phyloP scores from a whole-genome alignment of 345 rosid species.

The Stellera chamaejasme region DNA sequence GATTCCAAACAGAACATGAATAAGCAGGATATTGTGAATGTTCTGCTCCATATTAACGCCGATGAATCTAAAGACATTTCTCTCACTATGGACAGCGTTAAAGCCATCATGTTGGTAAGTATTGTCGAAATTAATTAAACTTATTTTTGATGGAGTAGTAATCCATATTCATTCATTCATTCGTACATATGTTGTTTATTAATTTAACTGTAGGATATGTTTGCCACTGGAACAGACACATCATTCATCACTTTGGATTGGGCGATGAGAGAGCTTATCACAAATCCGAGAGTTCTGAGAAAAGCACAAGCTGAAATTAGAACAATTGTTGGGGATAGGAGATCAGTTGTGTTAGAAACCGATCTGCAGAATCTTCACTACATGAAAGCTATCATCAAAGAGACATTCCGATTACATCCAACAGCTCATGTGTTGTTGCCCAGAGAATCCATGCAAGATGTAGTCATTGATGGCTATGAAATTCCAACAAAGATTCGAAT shows the following conservation, averaged over 20 bases:
- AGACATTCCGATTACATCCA: slow-evolving; percentile 24
- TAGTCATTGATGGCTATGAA: slow-evolving; percentile 16
- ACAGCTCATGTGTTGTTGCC: slow-evolving; percentile 16
- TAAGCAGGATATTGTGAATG: slow-evolving; percentile 2
- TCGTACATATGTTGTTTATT: no score
- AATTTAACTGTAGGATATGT: no score
- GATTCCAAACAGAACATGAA: not conserved
- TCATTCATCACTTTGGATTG: no score
- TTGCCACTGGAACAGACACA: no score
- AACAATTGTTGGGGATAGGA: slow-evolving; percentile 8
- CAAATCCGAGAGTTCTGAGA: no score
- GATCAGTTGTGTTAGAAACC: slow-evolving; percentile 11
- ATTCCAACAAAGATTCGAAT: slow-evolving; percentile 25
- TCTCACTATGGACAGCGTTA: not conserved
- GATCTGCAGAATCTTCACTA: slow-evolving; percentile 19
- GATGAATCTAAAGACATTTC: not conserved
- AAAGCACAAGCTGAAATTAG: slow-evolving; percentile 13
- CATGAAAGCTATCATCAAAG: slow-evolving; percentile 27
- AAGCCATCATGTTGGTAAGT: slow-evolving; percentile 3
- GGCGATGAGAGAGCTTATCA: no score
- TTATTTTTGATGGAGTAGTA: no score
- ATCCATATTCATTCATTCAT: no score
- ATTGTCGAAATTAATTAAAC: no score
- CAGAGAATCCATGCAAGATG: slow-evolving; percentile 18
- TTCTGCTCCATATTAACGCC: slow-evolving; percentile 4